phyloP scores from a whole-genome alignment of 2,329 filamentous ascomycete species.

The Didymosphaeria variabile region DNA sequence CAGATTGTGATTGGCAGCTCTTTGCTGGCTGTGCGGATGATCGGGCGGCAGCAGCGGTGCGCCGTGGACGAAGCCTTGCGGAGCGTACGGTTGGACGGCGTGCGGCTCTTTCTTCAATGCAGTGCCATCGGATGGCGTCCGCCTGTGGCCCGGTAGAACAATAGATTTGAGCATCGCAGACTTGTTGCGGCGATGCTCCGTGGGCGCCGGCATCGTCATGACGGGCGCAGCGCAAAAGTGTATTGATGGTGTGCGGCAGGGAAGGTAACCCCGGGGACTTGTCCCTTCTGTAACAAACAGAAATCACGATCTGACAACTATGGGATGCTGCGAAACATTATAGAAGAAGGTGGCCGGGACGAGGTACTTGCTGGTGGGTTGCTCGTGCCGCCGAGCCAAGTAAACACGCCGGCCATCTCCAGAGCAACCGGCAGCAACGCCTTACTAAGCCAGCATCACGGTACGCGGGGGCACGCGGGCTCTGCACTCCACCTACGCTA shows the following conservation, averaged over 20 bases:
- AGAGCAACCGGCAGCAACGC: slow-evolving; percentile 10
- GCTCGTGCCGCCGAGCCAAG: slow-evolving; percentile 18
- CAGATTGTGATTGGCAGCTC: slow-evolving; percentile 38
- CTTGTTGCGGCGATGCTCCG: slow-evolving; percentile 51
- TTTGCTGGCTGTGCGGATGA: slow-evolving; percentile 55
- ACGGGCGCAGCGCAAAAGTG: slow-evolving; percentile 16
- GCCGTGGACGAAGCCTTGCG: slow-evolving; percentile 32
- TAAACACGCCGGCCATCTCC: slow-evolving; percentile 18
- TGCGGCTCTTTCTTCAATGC: slow-evolving; percentile 35
- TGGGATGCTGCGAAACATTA: slow-evolving; percentile 32
- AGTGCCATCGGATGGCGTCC: slow-evolving; percentile 55
- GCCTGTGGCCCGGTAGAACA: slow-evolving; percentile 60
- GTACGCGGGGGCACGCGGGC: not conserved
- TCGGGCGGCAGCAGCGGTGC: slow-evolving; percentile 60
- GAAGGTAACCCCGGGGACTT: slow-evolving; percentile 18
- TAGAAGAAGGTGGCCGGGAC: slow-evolving; percentile 28
- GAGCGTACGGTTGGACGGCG: slow-evolving; percentile 35
- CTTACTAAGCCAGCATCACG: not conserved
- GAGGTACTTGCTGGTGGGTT: slow-evolving; percentile 19
- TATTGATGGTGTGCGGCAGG: slow-evolving; percentile 16
- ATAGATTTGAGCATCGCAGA: slow-evolving; percentile 61
- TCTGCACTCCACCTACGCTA: not conserved
- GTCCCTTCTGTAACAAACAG: slow-evolving; percentile 24
- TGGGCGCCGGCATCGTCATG: slow-evolving; percentile 38
- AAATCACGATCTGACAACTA: slow-evolving; percentile 34